These are phyloP conservation scores for Hymenoscyphus occultus DNA, from an alignment of 2,329 filamentous ascomycete species.

Conservation along the genomic window DNA sequence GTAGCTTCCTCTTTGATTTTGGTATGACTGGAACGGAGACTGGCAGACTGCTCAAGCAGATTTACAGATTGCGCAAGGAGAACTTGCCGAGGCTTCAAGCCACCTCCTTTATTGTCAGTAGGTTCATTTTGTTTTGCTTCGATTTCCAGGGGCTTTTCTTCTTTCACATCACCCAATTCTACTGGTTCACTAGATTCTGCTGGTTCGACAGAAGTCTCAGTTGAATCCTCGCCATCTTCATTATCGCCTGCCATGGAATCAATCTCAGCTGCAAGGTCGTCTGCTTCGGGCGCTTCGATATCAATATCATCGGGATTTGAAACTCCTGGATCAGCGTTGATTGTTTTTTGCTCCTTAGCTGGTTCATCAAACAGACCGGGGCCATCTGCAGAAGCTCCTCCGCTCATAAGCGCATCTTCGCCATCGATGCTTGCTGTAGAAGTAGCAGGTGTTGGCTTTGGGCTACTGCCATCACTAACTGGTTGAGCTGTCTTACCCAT, in stretches of 20 bases:
- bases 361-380: constrained; percentile 30
- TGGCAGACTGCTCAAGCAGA: constrained; percentile 13
- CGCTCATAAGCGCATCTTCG: constrained; percentile 16
- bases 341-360: constrained; percentile 18
- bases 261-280: constrained; percentile 28
- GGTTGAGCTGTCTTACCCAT: constrained; percentile 9
- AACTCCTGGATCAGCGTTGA: constrained; percentile 17
- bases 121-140: neutral
- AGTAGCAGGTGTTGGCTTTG: constrained; percentile 25
- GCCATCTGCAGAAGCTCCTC: constrained; percentile 14
- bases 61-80: neutral
- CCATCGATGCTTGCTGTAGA: constrained; percentile 20
- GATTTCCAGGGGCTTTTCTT: neutral
- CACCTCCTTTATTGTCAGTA: neutral
- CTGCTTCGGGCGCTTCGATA: constrained; percentile 33
- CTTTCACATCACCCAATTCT: neutral
- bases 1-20: constrained; percentile 13
- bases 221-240: neutral
- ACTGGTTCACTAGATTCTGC: neutral
- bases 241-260: constrained; percentile 20
- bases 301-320: constrained; percentile 38
- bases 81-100: neutral
- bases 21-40: constrained; percentile 13
- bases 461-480: constrained; percentile 20
- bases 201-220: neutral